Evolutionary conservation across 1,284 basidiomycete genomes (phyloP), one percentile per base, ranked within the genome.

Genomic region (Trichosporon coremiiforme): DNA sequence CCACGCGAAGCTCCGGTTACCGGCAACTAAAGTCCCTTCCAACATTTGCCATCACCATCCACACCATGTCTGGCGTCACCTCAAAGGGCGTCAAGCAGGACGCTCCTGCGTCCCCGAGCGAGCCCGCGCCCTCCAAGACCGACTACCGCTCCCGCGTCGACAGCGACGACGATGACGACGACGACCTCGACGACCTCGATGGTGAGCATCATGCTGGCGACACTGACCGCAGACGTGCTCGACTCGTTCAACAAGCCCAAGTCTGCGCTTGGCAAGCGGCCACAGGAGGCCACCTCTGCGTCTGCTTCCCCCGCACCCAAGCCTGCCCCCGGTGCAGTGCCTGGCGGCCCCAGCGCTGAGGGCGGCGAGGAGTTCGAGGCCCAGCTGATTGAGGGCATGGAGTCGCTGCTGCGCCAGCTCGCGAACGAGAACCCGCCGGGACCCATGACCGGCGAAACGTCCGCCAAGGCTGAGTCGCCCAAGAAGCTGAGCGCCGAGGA

Each of bases 381-480:
- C 53, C 90, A 92, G 78, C 86, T 97, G 60, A 89, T 90, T 5
- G 86, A 88, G 77, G 91, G 89, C 36, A 96, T 98, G 94, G 92
- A 94, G 79, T 85, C 85, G n/a, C 86, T 97, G 62, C 89, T 97
- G 86, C 86, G 87, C 22, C 90, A 90, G 77, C 85, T 96, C 9
- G 84, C 77, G 17, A 84, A 82, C 12, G 82, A 81, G 5, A 84
- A 83, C 36, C 80, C 83, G 20, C 76, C 64, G 15, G 62, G 22
- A 17, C 33, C 20, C 15, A 53, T 10, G 64, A 47, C 45, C 9
- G 47, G 17, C 20, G 66, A 36, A 35, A 50, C 57, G 29, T 1
- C 3, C 4, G 31, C 57, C 45, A 57, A 60, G 38, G 53, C 74
- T n/a, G 76, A 60, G 36, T 70, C 65, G 68, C 60, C 55, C 13